Percentiles rank a stretch among this genome's conserved stretches.
These are phyloP conservation scores for Citrus sinensis DNA, from an alignment of 345 rosid species.

Conservation along the genomic window DNA sequence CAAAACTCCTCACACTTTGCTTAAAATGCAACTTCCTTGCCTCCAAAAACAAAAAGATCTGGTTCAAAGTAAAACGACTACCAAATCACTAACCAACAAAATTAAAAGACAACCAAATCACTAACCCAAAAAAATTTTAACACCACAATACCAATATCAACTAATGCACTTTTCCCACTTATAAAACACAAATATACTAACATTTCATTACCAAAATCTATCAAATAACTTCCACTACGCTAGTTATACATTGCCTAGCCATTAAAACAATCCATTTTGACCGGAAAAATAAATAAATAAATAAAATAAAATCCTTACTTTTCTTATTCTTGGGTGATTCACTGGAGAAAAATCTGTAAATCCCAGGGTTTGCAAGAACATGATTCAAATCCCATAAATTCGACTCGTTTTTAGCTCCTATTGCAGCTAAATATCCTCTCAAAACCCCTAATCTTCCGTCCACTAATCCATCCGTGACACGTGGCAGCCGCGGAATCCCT, in stretches of 20 bases:
- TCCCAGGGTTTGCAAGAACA: slow-evolving; percentile 63
- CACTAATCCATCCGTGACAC: slow-evolving; percentile 16
- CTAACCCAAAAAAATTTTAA: background rate
- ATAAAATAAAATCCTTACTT: slow-evolving; percentile 39
- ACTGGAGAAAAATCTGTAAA: slow-evolving; percentile 58
- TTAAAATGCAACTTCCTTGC: background rate
- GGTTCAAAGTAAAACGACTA: background rate
- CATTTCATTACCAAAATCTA: background rate
- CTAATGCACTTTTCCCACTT: background rate
- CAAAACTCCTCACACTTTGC: background rate
- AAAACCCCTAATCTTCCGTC: slow-evolving; percentile 47
- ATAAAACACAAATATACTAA: background rate
- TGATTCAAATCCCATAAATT: slow-evolving; percentile 43
- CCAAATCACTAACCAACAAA: background rate
- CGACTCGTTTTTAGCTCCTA: slow-evolving; percentile 34
- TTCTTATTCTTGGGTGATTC: slow-evolving; percentile 67
- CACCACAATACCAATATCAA: background rate
- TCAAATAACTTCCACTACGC: background rate
- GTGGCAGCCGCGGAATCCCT: slow-evolving; percentile 12
- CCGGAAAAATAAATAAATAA: background rate
- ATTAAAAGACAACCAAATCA: background rate
- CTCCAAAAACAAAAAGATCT: background rate
- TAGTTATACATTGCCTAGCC: background rate
- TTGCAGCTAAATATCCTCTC: slow-evolving; percentile 54
- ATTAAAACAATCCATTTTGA: background rate